Percentiles rank a stretch among this genome's conserved stretches.
Conservation (phyloP, 768 basidiomycete genomes). For the Serendipita sp. region DNA sequence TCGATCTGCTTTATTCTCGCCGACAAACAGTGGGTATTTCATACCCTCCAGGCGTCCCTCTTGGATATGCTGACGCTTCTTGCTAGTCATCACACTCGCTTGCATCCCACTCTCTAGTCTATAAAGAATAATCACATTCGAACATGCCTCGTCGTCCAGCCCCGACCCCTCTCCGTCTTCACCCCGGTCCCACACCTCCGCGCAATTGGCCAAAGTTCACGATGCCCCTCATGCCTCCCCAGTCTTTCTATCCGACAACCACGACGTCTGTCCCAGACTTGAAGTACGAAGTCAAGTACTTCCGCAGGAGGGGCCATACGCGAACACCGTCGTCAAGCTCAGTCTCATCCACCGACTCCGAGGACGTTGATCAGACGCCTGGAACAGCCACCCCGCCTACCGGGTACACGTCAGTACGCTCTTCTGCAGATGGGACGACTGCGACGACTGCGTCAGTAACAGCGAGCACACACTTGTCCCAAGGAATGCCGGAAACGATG, state of each 20-base stretch:
- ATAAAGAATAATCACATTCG: background rate
- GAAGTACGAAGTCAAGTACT: slow-evolving; percentile 1
- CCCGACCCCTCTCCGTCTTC: slow-evolving; percentile 47
- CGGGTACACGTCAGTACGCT: background rate
- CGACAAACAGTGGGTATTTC: background rate
- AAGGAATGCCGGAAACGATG: background rate
- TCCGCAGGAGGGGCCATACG: background rate
- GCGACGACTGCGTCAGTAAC: background rate
- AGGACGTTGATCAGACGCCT: background rate
- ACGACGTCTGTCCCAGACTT: background rate
- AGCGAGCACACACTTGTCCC: background rate
- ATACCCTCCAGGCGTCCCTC: background rate
- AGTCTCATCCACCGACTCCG: background rate
- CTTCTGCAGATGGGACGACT: background rate
- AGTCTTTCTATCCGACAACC: slow-evolving; percentile 20
- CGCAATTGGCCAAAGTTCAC: slow-evolving; percentile 46
- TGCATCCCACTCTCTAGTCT: background rate
- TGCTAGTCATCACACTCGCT: background rate
- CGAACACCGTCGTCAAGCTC: slow-evolving; percentile 2
- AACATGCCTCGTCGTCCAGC: slow-evolving; percentile 54
- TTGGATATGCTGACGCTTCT: background rate
- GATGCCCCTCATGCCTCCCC: slow-evolving; percentile 50
- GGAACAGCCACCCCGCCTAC: background rate
- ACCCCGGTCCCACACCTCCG: slow-evolving; percentile 45
- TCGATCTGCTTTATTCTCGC: slow-evolving; percentile 4